A percentile compares a stretch with the other conserved stretches of the same genome.
These are phyloP conservation scores for Wickerhamomyces mucosus DNA, from an alignment of 805 yeast species.

Conservation along the genomic window DNA sequence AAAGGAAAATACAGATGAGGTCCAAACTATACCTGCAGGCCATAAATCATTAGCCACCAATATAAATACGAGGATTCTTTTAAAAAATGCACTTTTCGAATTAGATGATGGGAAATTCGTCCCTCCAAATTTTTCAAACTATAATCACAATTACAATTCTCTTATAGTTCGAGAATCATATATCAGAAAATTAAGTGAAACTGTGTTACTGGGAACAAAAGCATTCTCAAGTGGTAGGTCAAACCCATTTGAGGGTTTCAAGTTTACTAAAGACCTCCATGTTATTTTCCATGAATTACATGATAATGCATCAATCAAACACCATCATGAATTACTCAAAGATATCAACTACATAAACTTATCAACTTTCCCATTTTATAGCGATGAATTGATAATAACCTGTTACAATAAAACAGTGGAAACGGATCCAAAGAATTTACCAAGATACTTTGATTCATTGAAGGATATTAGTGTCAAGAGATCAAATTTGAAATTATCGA, in stretches of 20 bases:
- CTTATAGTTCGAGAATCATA: constrained; percentile 36
- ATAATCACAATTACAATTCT: constrained; percentile 23
- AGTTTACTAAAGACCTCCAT: constrained; percentile 18
- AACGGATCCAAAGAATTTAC: constrained; percentile 35
- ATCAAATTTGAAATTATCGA: constrained; percentile 35
- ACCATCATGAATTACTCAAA: constrained; percentile 15
- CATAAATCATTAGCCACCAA: constrained; percentile 45
- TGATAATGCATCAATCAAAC: constrained; percentile 19
- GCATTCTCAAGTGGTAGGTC: constrained; percentile 18
- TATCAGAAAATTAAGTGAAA: constrained; percentile 44
- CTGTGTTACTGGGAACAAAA: constrained; percentile 34
- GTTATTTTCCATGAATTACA: constrained; percentile 23
- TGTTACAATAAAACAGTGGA: constrained; percentile 33
- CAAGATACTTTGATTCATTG: constrained; percentile 52
- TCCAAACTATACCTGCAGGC: constrained; percentile 45
- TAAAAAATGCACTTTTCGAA: constrained; percentile 36
- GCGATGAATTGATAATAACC: constrained; percentile 36
- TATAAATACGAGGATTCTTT: constrained; percentile 44
- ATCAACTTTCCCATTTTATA: constrained; percentile 39
- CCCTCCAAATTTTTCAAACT: constrained; percentile 39
- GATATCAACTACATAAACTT: constrained; percentile 32
- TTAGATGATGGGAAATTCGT: constrained; percentile 25
- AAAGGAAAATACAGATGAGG: constrained; percentile 31
- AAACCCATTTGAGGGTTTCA: constrained; percentile 21
- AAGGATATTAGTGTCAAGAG: constrained; percentile 39